Percentiles rank a stretch among this genome's conserved stretches.
Conservation (phyloP, 2,329 filamentous ascomycete genomes). For the Ustilaginoidea virens region DNA sequence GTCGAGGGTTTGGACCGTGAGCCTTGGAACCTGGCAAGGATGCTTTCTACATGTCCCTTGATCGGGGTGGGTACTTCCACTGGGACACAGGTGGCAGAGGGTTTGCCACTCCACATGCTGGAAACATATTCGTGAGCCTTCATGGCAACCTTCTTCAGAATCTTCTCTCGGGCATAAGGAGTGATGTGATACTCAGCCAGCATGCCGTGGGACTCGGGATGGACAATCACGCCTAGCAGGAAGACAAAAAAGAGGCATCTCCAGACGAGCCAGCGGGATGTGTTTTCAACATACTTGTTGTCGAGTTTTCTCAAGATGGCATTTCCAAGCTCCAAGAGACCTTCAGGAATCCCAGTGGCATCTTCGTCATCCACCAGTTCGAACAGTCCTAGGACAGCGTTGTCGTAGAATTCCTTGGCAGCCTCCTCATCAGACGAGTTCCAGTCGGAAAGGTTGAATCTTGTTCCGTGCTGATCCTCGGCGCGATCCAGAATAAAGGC, state of each 20-base stretch:
- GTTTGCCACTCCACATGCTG: conserved; percentile 57
- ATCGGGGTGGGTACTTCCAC: conserved; percentile 42
- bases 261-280: conserved; percentile 70
- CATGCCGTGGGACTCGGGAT: conserved; percentile 68
- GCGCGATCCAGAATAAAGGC: conserved; percentile 79
- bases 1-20: conserved; percentile 30
- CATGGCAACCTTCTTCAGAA: conserved; percentile 63
- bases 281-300: conserved; percentile 54
- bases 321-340: conserved; percentile 69
- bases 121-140: conserved; percentile 66
- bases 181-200: conserved; percentile 87
- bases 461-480: conserved; percentile 59
- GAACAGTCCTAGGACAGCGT: conserved; percentile 67
- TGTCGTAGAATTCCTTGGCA: conserved; percentile 77
- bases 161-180: conserved; percentile 75
- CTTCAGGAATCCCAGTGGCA: conserved; percentile 70
- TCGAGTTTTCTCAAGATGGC: conserved; percentile 69
- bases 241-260: conserved; percentile 90
- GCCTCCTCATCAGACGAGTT: conserved; percentile 67
- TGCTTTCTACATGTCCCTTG: conserved; percentile 54
- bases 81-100: conserved; percentile 34
- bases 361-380: conserved; percentile 75
- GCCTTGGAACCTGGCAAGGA: conserved; percentile 48
- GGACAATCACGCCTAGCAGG: conserved; percentile 66
- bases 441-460: conserved; percentile 57